Percentiles rank a stretch among this genome's conserved stretches.
phyloP scores from a whole-genome alignment of 805 yeast genomes.

The Candida golubevii region DNA sequence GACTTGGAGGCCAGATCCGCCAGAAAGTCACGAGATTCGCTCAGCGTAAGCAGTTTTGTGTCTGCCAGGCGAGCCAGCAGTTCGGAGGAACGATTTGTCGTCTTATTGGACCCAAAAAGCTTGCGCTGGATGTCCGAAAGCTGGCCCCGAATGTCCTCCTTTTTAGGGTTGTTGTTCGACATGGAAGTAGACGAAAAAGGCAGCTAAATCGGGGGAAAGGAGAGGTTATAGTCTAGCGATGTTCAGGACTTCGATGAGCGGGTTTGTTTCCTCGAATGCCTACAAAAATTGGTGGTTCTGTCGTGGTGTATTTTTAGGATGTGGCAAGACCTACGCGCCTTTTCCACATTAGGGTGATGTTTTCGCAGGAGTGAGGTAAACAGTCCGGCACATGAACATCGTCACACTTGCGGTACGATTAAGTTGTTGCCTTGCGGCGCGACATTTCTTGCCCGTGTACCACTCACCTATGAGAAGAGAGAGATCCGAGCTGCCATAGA shows the following conservation, averaged over 20 bases:
- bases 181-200: constrained; percentile 1
- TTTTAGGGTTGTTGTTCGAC: constrained; percentile 14
- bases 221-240: neutral
- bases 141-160: constrained; percentile 35
- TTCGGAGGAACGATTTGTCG: neutral
- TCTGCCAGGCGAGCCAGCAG: neutral
- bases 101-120: constrained; percentile 22
- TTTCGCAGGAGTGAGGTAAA: too few species aligned
- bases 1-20: neutral
- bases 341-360: too few species aligned
- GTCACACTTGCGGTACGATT: too few species aligned
- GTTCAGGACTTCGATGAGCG: neutral
- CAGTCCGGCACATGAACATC: too few species aligned
- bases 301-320: neutral
- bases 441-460: too few species aligned
- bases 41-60: neutral
- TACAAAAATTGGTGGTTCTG: neutral
- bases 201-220: neutral
- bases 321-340: neutral
- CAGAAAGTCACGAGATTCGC: neutral
- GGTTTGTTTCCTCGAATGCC: neutral
- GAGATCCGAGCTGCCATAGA: too few species aligned
- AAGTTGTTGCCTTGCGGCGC: too few species aligned
- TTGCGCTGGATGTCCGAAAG: constrained; percentile 36
- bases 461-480: too few species aligned